Evolutionary conservation across 768 basidiomycete genomes (phyloP).

Genomic region (Boletellus ananiceps): DNA sequence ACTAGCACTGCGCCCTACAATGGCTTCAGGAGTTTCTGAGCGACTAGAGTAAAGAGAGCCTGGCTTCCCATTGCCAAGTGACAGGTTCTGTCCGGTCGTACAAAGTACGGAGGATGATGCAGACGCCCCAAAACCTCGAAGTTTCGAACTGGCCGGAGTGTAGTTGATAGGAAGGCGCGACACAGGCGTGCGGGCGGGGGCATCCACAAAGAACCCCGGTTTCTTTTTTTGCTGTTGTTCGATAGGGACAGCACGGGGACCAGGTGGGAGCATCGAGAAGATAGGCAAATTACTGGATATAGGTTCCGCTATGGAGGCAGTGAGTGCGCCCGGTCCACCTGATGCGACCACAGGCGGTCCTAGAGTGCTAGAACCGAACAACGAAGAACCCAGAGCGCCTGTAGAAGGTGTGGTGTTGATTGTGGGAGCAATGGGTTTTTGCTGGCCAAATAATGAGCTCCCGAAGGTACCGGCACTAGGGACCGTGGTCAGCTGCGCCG

Average conservation of each 20-base stretch:
- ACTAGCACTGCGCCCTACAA: conserved; percentile 52
- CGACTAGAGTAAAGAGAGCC: conserved; percentile 52
- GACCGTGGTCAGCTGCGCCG: conserved; percentile 35
- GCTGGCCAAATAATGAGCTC: conserved; percentile 45
- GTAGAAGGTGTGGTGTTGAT: conserved; percentile 43
- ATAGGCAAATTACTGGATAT: conserved; percentile 68
- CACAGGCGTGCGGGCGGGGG: conserved; percentile 66
- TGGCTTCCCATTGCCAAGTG: conserved; percentile 52
- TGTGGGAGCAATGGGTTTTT: conserved; percentile 46
- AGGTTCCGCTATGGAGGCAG: conserved; percentile 86
- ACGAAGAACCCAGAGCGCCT: conserved; percentile 33
- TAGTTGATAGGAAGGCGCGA: conserved; percentile 64
- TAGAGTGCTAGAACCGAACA: conserved; percentile 38
- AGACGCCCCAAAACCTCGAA: conserved; percentile 61
- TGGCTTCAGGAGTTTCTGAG: conserved; percentile 54
- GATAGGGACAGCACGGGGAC: conserved; percentile 56
- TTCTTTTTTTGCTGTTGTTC: conserved; percentile 73
- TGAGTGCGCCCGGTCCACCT: conserved; percentile 57
- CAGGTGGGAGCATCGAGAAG: conserved; percentile 70
- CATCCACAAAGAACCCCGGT: conserved; percentile 69
- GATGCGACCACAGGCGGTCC: conserved; percentile 39
- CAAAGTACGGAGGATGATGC: conserved; percentile 36
- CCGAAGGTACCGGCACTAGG: conserved; percentile 33
- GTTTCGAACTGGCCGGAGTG: conserved; percentile 55
- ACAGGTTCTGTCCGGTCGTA: conserved; percentile 31